Base-by-base conservation (phyloP, 108 stramenopile genomes). In the Thalassiosira profunda region DNA sequence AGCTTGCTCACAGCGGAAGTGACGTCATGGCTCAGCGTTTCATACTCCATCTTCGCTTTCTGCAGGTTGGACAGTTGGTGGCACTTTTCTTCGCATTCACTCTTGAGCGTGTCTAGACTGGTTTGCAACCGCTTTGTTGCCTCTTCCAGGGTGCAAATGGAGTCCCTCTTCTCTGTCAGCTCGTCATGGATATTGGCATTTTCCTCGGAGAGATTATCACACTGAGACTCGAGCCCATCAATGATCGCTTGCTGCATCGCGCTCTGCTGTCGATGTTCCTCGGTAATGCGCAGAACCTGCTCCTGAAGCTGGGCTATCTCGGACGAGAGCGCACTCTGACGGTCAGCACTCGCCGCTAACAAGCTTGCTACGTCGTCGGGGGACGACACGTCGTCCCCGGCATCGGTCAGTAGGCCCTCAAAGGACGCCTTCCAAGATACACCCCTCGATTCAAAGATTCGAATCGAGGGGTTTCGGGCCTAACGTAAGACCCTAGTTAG, bases 201-300 rank as follows among this genome's bases (percentile, higher is more conserved):
- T 64, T 77, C 68, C 36, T 63, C 60, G 20, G 60, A 60, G 0
- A 76, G 54, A 45, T 24, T 67, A 1, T 63, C 17, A 47, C 67
- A 76, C 29, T 57, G 26, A 5, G 66, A 21, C 36, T 76, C 75
- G 8, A 76, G 67, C 15, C 75, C 75, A 40, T 67, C 67, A 11
- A 68, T 56, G 14, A 76, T 62, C 24, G 67, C 49, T 46, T 67
- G 31, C 25, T 76, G 67, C 75, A 68, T 68, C n/a, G 75, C 56
- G 8, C 33, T 48, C 46, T 58, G 67, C 23, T 76, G 56, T 4
- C 44, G 0, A 4, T 43, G 35, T 0, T 77, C 67, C 45, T 68
- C 53, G 2, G 64, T 53, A 48, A 70, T 64, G 0, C 18, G 11
- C 7, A 70, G 18, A 3, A 68, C 58, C 46, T 62, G 33, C 62